Percentiles rank a stretch among this genome's conserved stretches.
Conservation (phyloP, 2,329 filamentous ascomycete genomes). For the Sporothrix brasiliensis region DNA sequence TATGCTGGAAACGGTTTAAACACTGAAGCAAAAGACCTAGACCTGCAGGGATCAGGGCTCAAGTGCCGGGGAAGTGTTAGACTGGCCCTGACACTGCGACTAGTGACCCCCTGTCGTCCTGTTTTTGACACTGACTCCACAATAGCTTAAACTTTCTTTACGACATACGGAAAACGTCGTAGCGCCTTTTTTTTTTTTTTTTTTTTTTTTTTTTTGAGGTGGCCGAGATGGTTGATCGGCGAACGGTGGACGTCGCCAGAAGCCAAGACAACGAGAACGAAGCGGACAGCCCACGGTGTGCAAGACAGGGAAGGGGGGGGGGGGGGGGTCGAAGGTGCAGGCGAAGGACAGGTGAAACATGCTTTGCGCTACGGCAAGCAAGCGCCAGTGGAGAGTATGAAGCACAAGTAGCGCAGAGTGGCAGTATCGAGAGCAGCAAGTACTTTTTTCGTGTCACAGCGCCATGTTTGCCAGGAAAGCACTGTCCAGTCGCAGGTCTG, state of each 20-base stretch:
- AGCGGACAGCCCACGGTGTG: not conserved
- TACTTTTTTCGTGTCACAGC: not conserved
- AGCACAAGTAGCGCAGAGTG: not conserved
- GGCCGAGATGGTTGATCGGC: not conserved
- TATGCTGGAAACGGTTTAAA: not conserved
- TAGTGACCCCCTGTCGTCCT: too few species aligned
- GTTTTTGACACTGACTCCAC: not conserved
- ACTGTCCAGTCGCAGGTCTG: not conserved
- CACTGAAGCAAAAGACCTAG: not conserved
- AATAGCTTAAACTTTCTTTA: not conserved
- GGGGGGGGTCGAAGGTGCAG: too few species aligned
- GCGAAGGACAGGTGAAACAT: not conserved
- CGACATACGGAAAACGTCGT: constrained; percentile 20
- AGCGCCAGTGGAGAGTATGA: not conserved
- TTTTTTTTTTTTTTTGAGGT: not conserved
- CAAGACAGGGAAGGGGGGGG: not conserved
- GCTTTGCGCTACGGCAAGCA: not conserved
- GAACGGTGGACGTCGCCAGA: not conserved
- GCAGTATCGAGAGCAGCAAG: not conserved
- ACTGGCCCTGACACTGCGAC: not conserved
- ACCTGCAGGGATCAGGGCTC: constrained; percentile 22
- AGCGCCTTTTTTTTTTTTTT: not conserved
- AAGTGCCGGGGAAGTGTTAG: constrained; percentile 10
- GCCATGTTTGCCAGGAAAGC: not conserved
- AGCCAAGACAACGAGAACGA: not conserved